Percentiles rank a stretch among this genome's conserved stretches.
These are phyloP conservation scores for Podosphaera fusca DNA, from an alignment of 2,329 filamentous ascomycete species.

Conservation along the genomic window DNA sequence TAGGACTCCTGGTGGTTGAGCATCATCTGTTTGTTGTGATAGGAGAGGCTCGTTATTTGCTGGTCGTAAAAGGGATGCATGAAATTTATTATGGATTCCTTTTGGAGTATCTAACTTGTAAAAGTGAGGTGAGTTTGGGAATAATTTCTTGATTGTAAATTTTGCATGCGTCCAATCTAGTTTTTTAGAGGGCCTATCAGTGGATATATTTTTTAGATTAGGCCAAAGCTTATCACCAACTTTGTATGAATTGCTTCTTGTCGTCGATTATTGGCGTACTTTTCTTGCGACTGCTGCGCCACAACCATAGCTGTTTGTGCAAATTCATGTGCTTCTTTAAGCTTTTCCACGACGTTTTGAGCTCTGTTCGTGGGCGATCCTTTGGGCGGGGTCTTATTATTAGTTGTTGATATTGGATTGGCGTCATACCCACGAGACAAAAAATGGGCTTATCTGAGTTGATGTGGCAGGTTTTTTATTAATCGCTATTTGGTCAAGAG, in stretches of 20 bases:
- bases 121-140: not conserved
- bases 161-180: not conserved
- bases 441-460: not conserved
- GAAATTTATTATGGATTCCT: not conserved
- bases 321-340: conserved; percentile 1
- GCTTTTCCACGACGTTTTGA: not conserved
- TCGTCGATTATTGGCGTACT: no score
- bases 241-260: no score
- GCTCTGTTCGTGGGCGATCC: not conserved
- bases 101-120: not conserved
- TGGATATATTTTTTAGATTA: not conserved
- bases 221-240: not conserved
- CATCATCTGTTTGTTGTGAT: not conserved
- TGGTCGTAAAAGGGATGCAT: not conserved
- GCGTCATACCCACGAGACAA: not conserved
- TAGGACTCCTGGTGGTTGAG: not conserved
- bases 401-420: not conserved
- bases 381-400: no score
- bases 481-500: not conserved
- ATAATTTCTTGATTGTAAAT: not conserved
- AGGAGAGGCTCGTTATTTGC: not conserved
- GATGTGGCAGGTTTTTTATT: not conserved
- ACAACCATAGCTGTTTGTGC: not conserved
- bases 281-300: not conserved
- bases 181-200: not conserved